Evolutionary conservation across 2,329 filamentous ascomycete genomes (phyloP).

Genomic region (Colletotrichum incanum): DNA sequence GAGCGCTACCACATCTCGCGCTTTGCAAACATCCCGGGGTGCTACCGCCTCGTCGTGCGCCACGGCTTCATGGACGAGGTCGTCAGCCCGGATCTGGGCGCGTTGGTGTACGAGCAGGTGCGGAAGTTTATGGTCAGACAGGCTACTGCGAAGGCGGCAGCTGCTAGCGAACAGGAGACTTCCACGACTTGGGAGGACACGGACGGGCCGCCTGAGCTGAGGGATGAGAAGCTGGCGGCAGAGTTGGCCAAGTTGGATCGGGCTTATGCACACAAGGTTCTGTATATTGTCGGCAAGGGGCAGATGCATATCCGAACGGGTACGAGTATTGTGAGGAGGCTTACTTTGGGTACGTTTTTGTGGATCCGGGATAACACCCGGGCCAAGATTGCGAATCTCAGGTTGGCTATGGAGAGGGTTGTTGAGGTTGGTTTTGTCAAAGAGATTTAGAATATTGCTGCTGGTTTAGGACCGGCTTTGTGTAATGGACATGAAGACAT

Average conservation of each 20-base stretch:
- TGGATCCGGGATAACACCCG: conserved; percentile 78
- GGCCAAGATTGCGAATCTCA: conserved; percentile 76
- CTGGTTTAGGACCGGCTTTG: too few species aligned
- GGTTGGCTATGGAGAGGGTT: conserved; percentile 71
- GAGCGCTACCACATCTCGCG: conserved; percentile 65
- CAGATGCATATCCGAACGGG: conserved; percentile 66
- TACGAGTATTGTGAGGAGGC: conserved; percentile 59
- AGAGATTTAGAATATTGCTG: conserved; percentile 63
- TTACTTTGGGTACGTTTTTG: conserved; percentile 70
- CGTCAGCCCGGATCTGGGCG: conserved; percentile 75
- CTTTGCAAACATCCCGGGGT: conserved; percentile 68
- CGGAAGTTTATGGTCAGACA: conserved; percentile 64
- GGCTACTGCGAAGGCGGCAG: conserved; percentile 46
- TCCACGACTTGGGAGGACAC: conserved; percentile 28
- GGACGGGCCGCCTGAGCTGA: conserved; percentile 45
- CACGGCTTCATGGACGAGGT: conserved; percentile 83
- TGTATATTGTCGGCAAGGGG: conserved; percentile 75
- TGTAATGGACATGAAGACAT: neutral
- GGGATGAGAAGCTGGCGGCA: conserved; percentile 46
- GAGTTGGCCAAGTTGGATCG: conserved; percentile 62
- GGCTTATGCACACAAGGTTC: conserved; percentile 64
- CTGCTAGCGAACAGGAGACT: conserved; percentile 38
- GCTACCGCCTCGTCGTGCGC: conserved; percentile 78
- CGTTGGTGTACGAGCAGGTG: conserved; percentile 70
- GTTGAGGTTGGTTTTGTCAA: conserved; percentile 81